Conservation (phyloP, 495 filamentous ascomycete genomes). For the Xylaria flabelliformis region DNA sequence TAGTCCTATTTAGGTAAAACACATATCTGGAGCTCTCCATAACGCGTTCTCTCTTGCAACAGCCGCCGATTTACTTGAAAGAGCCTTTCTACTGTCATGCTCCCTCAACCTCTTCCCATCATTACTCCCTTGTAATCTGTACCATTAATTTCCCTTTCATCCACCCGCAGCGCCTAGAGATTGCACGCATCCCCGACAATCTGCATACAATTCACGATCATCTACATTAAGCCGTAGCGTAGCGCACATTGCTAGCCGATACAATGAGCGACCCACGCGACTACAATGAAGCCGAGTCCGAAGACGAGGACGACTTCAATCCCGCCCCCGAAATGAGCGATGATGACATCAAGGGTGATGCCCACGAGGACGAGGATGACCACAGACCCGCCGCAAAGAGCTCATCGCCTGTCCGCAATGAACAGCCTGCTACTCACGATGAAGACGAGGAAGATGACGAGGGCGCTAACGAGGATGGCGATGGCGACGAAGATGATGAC, state of each 20-base stretch:
- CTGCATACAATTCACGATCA: background rate
- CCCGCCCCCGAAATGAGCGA: conserved; percentile 73
- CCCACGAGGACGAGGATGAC: conserved; percentile 43
- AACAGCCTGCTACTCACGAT: background rate
- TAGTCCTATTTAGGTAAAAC: conserved; percentile 1
- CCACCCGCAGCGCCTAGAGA: background rate
- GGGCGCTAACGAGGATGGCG: conserved; percentile 26
- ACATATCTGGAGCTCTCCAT: conserved; percentile 4
- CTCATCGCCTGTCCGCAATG: conserved; percentile 33
- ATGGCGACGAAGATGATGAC: conserved; percentile 62
- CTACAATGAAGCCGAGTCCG: conserved; percentile 59
- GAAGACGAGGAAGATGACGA: conserved; percentile 48
- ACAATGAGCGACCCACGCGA: conserved; percentile 54
- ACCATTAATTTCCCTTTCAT: background rate
- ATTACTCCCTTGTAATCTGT: conserved; percentile 18
- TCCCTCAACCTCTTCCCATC: conserved; percentile 9
- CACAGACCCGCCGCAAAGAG: conserved; percentile 33
- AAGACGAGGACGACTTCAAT: conserved; percentile 85
- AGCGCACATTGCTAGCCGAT: conserved; percentile 28
- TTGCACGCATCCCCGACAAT: background rate
- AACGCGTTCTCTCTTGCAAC: conserved; percentile 6
- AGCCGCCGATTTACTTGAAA: conserved; percentile 10
- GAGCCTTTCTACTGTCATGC: background rate
- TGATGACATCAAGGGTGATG: conserved; percentile 61
- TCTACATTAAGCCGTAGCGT: background rate